phyloP scores from a whole-genome alignment of 2,329 filamentous ascomycete genomes.

The Pezizomycotina sp. region DNA sequence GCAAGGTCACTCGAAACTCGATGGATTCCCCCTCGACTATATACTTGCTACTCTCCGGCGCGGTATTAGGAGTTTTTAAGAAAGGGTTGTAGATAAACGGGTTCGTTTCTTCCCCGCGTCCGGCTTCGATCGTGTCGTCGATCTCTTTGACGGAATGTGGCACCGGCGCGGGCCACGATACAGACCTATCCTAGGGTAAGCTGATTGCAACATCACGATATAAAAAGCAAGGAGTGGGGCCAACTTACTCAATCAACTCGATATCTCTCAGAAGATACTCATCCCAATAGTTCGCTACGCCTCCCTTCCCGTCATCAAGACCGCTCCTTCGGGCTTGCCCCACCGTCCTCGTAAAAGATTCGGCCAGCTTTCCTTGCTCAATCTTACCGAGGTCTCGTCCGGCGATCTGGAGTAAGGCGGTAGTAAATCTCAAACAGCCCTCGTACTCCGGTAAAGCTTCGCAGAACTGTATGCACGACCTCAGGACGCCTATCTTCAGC shows the following conservation, averaged over 20 bases:
- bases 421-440: slow-evolving; percentile 75
- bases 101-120: no score
- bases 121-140: slow-evolving; percentile 29
- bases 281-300: slow-evolving; percentile 87
- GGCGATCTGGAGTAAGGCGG: slow-evolving; percentile 64
- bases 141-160: slow-evolving; percentile 43
- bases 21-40: slow-evolving; percentile 64
- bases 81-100: slow-evolving; percentile 96
- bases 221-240: neutral
- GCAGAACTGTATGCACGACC: slow-evolving; percentile 81
- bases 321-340: slow-evolving; percentile 61
- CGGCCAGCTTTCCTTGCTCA: slow-evolving; percentile 68
- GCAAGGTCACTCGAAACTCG: slow-evolving; percentile 64
- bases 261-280: slow-evolving; percentile 76
- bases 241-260: slow-evolving; percentile 36
- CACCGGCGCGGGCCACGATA: slow-evolving; percentile 39
- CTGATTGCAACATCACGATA: neutral
- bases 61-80: slow-evolving; percentile 45
- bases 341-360: slow-evolving; percentile 72
- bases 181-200: slow-evolving; percentile 11
- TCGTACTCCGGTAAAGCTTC: slow-evolving; percentile 85
- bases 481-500: slow-evolving; percentile 71
- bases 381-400: slow-evolving; percentile 61
- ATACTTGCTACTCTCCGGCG: slow-evolving; percentile 42
- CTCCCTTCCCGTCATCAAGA: slow-evolving; percentile 35